These are phyloP conservation scores for Thermomucor indicae-seudaticae DNA, from an alignment of 371 early-diverging fungal genomes.

Conservation along the genomic window DNA sequence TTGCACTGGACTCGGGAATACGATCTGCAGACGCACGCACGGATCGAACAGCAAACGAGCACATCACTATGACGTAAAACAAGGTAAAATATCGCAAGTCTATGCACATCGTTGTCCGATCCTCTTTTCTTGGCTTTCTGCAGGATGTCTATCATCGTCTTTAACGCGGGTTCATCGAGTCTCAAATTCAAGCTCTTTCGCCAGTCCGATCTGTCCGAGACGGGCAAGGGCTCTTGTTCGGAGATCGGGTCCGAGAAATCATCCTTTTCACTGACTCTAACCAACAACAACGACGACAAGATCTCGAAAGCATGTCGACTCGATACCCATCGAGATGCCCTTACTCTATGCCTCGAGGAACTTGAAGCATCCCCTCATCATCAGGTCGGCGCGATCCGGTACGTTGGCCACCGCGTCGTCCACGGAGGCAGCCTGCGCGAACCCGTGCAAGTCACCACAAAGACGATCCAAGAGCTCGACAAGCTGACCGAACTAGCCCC, in stretches of 20 bases:
- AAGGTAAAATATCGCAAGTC: too few species aligned
- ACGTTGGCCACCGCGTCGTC: slow-evolving; percentile 24
- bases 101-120: too few species aligned
- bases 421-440: slow-evolving; percentile 27
- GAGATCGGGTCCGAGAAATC: slow-evolving; percentile 14
- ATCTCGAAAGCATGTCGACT: slow-evolving; percentile 1
- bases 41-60: too few species aligned
- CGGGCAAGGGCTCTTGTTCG: slow-evolving; percentile 8
- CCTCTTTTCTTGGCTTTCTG: too few species aligned
- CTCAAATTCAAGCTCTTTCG: slow-evolving; percentile 17
- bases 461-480: slow-evolving; percentile 19
- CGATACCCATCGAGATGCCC: slow-evolving; percentile 9
- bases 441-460: slow-evolving; percentile 14
- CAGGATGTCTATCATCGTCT: too few species aligned
- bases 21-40: too few species aligned
- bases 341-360: background rate
- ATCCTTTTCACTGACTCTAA: background rate
- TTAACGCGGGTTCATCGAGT: slow-evolving; percentile 18
- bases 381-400: background rate
- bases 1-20: too few species aligned
- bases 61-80: too few species aligned
- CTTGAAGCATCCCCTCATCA: too few species aligned
- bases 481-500: slow-evolving; percentile 30
- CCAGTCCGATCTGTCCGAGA: background rate
- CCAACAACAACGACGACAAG: background rate